Evolutionary conservation across 805 yeast species (phyloP).

Genomic region (Saccharomycopsis amapae): DNA sequence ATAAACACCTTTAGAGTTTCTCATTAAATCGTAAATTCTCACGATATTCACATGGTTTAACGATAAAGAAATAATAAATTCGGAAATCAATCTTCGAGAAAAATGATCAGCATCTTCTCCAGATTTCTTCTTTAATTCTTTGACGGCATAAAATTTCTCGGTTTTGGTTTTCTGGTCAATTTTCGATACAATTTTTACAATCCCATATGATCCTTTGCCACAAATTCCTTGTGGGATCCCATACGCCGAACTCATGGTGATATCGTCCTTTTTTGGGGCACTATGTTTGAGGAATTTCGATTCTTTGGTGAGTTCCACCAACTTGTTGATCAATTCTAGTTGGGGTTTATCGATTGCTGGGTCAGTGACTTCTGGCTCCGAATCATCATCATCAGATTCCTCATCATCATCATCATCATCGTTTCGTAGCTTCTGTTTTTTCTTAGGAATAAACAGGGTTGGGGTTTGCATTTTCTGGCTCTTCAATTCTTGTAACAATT

Average conservation of each 20-base stretch:
- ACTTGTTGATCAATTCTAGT: conserved; percentile 39
- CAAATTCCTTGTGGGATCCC: conserved; percentile 43
- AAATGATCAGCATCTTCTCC: conserved; percentile 52
- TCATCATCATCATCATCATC: conserved; percentile 3
- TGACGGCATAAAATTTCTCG: conserved; percentile 59
- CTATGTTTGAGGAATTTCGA: background rate
- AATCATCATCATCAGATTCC: conserved; percentile 30
- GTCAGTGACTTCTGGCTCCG: conserved; percentile 29
- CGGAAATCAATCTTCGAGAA: conserved; percentile 74
- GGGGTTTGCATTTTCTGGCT: conserved; percentile 4
- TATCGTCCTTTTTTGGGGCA: conserved; percentile 3
- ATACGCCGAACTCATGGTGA: conserved; percentile 37
- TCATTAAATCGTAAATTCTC: conserved; percentile 73
- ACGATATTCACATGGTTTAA: conserved; percentile 70
- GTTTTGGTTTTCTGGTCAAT: conserved; percentile 34
- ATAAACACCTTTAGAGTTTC: conserved; percentile 62
- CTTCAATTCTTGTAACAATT: conserved; percentile 13
- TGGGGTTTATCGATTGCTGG: conserved; percentile 47
- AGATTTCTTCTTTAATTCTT: conserved; percentile 60
- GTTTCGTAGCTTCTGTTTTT: background rate
- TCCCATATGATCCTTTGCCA: conserved; percentile 92
- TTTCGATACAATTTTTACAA: conserved; percentile 61
- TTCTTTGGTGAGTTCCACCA: conserved; percentile 37
- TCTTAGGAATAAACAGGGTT: background rate
- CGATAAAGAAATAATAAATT: conserved; percentile 80